These are phyloP conservation scores for Candida xiaguanensis DNA, from an alignment of 805 yeast species.

Conservation along the genomic window DNA sequence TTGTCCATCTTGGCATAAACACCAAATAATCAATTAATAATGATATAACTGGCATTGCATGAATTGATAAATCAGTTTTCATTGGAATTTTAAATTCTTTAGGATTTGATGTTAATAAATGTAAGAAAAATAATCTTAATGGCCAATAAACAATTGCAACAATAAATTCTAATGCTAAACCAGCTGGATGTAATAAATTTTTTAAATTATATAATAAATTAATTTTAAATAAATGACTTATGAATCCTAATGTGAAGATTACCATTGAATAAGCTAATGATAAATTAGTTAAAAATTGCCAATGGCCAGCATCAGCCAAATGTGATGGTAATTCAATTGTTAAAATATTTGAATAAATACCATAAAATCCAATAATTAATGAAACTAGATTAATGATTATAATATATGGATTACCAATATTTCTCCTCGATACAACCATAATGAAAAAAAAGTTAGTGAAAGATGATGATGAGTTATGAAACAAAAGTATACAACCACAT, in stretches of 20 bases:
- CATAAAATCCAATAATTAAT: conserved; percentile 25
- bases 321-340: conserved; percentile 42
- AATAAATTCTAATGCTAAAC: conserved; percentile 55
- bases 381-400: conserved; percentile 22
- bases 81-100: conserved; percentile 40
- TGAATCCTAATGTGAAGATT: conserved; percentile 36
- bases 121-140: conserved; percentile 48
- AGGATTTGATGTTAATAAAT: conserved; percentile 42
- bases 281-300: conserved; percentile 71
- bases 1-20: conserved; percentile 45
- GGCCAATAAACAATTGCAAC: conserved; percentile 72
- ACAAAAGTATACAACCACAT: background rate
- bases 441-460: too few species aligned
- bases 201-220: conserved; percentile 27
- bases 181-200: conserved; percentile 48
- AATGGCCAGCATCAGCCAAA: conserved; percentile 57
- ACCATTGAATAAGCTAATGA: conserved; percentile 47
- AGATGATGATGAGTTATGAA: too few species aligned
- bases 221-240: conserved; percentile 29
- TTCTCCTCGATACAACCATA: conserved; percentile 12
- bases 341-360: conserved; percentile 17
- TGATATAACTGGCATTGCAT: conserved; percentile 54
- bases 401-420: conserved; percentile 29
- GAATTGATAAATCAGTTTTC: conserved; percentile 53
- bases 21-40: conserved; percentile 52